Evolutionary conservation across 441 rosid species (phyloP).

Genomic region (Gossypium schwendimanii): DNA sequence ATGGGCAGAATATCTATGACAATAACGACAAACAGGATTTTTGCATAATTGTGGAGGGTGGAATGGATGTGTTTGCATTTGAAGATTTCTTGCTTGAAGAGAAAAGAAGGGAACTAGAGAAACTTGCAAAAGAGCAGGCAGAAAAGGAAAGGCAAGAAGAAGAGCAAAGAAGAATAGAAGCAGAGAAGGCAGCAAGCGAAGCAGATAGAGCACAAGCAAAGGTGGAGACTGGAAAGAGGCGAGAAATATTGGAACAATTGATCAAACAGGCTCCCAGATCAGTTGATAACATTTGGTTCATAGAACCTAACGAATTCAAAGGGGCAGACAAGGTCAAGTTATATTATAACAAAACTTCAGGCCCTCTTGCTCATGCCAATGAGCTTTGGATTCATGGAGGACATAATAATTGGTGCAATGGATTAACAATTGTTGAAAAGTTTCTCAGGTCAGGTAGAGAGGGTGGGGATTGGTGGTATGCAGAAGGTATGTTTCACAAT

Average conservation of each 20-base stretch:
- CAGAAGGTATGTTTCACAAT: conserved; percentile 43
- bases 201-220: conserved; percentile 74
- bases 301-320: conserved; percentile 63
- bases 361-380: conserved; percentile 62
- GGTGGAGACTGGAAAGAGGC: conserved; percentile 50
- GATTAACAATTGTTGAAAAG: conserved; percentile 56
- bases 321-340: conserved; percentile 50
- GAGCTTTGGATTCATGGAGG: conserved; percentile 95
- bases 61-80: conserved; percentile 64
- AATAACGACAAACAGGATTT: conserved; percentile 72
- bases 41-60: conserved; percentile 60
- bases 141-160: conserved; percentile 70
- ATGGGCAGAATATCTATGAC: conserved; percentile 69
- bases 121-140: conserved; percentile 73
- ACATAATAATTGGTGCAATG: conserved; percentile 68
- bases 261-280: conserved; percentile 45
- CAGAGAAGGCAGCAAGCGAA: conserved; percentile 70
- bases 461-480: conserved; percentile 80
- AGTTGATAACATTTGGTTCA: conserved; percentile 58
- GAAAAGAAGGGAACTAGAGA: conserved; percentile 69
- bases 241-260: conserved; percentile 34
- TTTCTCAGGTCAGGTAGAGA: conserved; percentile 44
- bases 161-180: conserved; percentile 69
- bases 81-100: conserved; percentile 86
- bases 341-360: conserved; percentile 64